Evolutionary conservation across 1,139 yeast species (phyloP), one percentile per base, ranked within the genome.

Genomic region (Lodderomyces margitis): DNA sequence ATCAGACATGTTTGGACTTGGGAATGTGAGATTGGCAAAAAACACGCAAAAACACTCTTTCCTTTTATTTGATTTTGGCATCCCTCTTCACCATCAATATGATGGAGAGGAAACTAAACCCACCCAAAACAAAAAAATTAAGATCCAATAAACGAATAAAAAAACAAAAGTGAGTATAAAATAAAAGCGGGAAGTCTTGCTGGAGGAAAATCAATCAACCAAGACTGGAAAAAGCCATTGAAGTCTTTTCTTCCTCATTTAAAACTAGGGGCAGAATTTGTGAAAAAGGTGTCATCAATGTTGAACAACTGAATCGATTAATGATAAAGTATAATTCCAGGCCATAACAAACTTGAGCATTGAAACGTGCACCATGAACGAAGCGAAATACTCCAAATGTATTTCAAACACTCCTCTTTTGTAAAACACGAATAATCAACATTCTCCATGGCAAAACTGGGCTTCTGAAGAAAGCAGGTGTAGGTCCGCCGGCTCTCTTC

Each of bases 71-170:
- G 32, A 28, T 28, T 28, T 28, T 28, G 32, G 32, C 4, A 28
- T 15, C 16, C 19, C 32, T 19, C 16, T 14, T 14, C 4, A 16
- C 5, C 30, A 15, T 5, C 4, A 5, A 5, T 12, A 12, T 24
- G 27, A 11, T 8, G 32, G 10, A 7, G 6, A 12, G 32, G 32
- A 28, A 28, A 11, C 11, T 32, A 17, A 16, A 14, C 34, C 20
- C 34, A n/a, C 14, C 24, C 34, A 32, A 32, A 32, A 32, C 21
- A 19, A 19, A 32, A 32, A 32, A 32, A 32, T 20, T 19, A 20
- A 32, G 24, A 12, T 19, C 34, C 34, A 32, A 32, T 32, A 32
- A 32, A 32, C 34, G 11, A 6, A 32, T 19, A 32, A 32, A 32
- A 32, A 11, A 19, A 32, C 14, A 32, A 32, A 32, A 3, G 10